A percentile compares a stretch with the other conserved stretches of the same genome.
These are phyloP conservation scores for Ricinus communis DNA, from an alignment of 345 rosid species.

Conservation along the genomic window DNA sequence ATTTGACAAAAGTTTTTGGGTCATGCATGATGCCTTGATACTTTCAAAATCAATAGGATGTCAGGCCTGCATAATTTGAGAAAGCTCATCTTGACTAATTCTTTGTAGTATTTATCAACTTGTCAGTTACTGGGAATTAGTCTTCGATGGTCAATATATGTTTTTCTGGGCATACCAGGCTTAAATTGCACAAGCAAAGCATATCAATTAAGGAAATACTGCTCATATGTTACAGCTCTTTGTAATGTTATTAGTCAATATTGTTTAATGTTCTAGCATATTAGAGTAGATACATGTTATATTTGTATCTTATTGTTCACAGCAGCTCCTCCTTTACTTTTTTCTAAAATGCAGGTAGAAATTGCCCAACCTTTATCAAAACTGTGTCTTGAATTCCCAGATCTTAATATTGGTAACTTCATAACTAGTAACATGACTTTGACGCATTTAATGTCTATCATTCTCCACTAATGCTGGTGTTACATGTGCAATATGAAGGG, in stretches of 20 bases:
- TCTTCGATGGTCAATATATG: background rate
- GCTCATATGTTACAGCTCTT: background rate
- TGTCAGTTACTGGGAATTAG: background rate
- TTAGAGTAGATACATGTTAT: background rate
- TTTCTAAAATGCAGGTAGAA: slow-evolving; percentile 63
- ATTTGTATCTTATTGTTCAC: slow-evolving; percentile 4
- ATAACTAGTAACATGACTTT: background rate
- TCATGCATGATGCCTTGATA: background rate
- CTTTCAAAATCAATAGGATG: background rate
- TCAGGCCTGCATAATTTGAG: background rate
- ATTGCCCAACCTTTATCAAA: slow-evolving; percentile 73
- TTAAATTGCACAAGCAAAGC: background rate
- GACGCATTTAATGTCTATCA: background rate
- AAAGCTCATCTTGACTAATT: background rate
- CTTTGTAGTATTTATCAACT: background rate
- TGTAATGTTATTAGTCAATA: background rate
- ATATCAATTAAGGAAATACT: background rate
- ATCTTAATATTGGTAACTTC: slow-evolving; percentile 65
- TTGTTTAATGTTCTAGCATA: background rate
- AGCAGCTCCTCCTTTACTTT: slow-evolving; percentile 2
- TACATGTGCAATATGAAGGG: slow-evolving; percentile 40
- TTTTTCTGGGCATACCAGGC: background rate
- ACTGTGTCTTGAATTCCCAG: slow-evolving; percentile 85
- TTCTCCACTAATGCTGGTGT: slow-evolving; percentile 22
- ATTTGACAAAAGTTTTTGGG: background rate